Evolutionary conservation across 805 yeast genomes (phyloP), one percentile per base, ranked within the genome.

Genomic region (Sugiyamaella qingdaonensis): DNA sequence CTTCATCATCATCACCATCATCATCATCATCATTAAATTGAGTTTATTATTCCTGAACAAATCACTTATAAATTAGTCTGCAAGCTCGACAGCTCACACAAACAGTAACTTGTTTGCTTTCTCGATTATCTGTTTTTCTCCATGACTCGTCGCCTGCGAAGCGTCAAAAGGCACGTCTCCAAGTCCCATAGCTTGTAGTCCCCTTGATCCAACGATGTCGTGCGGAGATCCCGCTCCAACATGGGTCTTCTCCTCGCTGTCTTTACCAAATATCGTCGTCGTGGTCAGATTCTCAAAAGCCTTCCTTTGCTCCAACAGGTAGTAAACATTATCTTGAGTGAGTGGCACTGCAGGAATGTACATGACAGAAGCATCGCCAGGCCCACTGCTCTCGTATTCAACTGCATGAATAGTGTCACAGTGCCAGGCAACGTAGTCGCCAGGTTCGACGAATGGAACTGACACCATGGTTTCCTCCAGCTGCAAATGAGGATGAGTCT

Each of bases 371-470:
- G 78, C 70, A 54, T 72, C 72, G 10, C 51, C 36, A 1, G 46
- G 32, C 2, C 77, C 76, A 7, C 54, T 53, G 53, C 71, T 74
- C 2, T 60, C 67, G 14, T 60, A 54, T 54, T 75, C 78, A 18
- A 75, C 77, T 8, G 72, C 71, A 59, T 75, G 79, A 14, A 69
- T 65, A 31, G 66, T 52, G 55, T 75, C 78, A 49, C 72, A 66
- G 52, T 75, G 79, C 78, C 78, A 75, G 49, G 70, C 69, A 1
- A 75, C 75, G 56, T 63, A 66, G 58, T 74, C 78, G 9, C 79
- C 79, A 14, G 75, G 68, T 2, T 68, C 52, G 13, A 74, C 76
- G 14, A 63, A 55, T 8, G 78, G 78, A 35, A 73, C 61, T 1
- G 69, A 60, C 10, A 67, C 65, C 63, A 75, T 68, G 2, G 70